Percentiles rank a stretch among this genome's conserved stretches.
Conservation (phyloP, 192 early-diverging fungal genomes). For the Spinellus fusiger region DNA sequence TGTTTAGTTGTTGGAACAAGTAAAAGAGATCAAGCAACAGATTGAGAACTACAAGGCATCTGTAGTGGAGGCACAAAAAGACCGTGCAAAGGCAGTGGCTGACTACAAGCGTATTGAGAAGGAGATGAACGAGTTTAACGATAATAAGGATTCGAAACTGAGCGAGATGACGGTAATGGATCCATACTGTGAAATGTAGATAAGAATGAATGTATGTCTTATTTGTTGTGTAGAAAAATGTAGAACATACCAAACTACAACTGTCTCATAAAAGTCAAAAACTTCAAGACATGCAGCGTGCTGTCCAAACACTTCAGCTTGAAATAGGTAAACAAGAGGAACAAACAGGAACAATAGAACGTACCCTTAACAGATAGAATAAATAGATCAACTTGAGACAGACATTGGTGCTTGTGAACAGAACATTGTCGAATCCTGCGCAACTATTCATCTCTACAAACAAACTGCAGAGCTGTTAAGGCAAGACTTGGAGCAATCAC, state of each 20-base stretch:
- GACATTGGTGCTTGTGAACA: constrained; percentile 36
- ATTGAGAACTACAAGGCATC: constrained; percentile 42
- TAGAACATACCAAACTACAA: constrained; percentile 57
- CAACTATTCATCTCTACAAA: constrained; percentile 41
- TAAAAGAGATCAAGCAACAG: constrained; percentile 48
- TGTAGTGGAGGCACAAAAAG: constrained; percentile 36
- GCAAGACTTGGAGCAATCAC: constrained; percentile 7
- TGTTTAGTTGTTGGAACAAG: constrained; percentile 44
- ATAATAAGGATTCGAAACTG: constrained; percentile 84
- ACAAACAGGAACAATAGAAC: not conserved
- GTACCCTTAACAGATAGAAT: not conserved
- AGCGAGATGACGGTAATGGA: constrained; percentile 62
- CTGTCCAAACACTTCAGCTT: constrained; percentile 56
- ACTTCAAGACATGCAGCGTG: constrained; percentile 59
- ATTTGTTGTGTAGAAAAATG: constrained; percentile 48
- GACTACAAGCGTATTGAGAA: constrained; percentile 61
- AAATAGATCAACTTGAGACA: constrained; percentile 49
- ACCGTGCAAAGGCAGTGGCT: constrained; percentile 41
- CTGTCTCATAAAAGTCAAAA: constrained; percentile 46
- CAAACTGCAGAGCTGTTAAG: constrained; percentile 25
- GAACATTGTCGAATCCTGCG: constrained; percentile 42
- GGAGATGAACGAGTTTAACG: constrained; percentile 88
- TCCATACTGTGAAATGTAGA: not conserved
- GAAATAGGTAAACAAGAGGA: constrained; percentile 47
- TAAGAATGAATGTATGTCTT: not conserved